Evolutionary conservation across 441 rosid genomes (phyloP).

Genomic region (Rhodomyrtus psidioides): DNA sequence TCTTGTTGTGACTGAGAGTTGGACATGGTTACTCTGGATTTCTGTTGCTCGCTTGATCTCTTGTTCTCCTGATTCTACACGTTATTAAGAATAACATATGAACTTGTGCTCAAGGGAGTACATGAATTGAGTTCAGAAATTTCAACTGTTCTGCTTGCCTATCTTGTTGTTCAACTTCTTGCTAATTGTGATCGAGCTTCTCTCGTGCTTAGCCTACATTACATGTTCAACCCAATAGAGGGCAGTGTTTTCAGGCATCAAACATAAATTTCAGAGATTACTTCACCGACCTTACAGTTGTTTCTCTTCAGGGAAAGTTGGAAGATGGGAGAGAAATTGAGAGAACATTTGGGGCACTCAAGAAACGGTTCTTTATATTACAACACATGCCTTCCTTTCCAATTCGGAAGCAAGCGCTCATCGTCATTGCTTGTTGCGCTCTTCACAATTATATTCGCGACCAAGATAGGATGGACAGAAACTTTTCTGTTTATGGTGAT

Average conservation of each 20-base stretch:
- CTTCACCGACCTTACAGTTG: neutral
- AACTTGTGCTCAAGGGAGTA: neutral
- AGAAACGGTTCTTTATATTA: too few species aligned
- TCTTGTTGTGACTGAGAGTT: neutral
- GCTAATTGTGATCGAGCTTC: too few species aligned
- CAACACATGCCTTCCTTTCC: too few species aligned
- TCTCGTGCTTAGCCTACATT: neutral
- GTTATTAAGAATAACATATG: neutral
- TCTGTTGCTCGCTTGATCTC: neutral
- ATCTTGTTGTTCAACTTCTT: neutral
- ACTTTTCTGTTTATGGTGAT: too few species aligned
- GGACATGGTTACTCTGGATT: neutral
- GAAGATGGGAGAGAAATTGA: constrained; percentile 79
- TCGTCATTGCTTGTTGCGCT: too few species aligned
- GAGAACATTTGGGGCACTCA: too few species aligned
- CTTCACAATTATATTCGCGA: too few species aligned
- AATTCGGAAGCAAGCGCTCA: too few species aligned
- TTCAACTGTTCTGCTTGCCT: neutral
- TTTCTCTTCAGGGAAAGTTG: constrained; percentile 52
- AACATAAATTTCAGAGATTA: neutral
- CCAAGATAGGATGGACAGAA: too few species aligned
- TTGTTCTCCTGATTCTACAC: neutral
- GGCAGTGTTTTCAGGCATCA: neutral
- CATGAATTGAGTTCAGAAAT: neutral
- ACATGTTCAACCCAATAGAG: neutral